Conservation (phyloP, 1,284 basidiomycete genomes). For the Trichosporon sp. region DNA sequence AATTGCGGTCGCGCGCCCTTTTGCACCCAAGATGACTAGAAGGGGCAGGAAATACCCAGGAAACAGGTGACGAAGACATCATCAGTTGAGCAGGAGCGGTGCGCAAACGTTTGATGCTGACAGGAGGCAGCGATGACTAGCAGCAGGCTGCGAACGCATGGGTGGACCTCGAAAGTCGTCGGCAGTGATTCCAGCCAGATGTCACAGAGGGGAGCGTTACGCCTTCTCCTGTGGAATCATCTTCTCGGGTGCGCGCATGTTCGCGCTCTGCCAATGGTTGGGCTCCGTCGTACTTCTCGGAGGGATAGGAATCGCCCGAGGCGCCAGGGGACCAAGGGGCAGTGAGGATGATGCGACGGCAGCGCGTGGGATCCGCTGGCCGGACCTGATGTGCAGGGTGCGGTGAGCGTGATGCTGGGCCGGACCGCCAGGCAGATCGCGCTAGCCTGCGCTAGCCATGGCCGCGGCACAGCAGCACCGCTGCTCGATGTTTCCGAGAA, state of each 20-base stretch:
- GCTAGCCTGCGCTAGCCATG: background rate
- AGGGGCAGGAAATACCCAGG: background rate
- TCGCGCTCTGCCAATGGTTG: background rate
- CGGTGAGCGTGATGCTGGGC: background rate
- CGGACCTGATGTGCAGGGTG: background rate
- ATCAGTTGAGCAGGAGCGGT: background rate
- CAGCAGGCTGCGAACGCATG: too few relatives aligned
- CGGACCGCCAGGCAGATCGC: background rate
- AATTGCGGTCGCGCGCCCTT: background rate
- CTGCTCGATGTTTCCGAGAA: background rate
- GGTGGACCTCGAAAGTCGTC: background rate
- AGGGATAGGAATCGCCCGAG: background rate
- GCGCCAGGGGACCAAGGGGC: background rate
- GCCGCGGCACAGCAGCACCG: background rate
- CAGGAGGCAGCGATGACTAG: too few relatives aligned
- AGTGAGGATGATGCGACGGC: background rate
- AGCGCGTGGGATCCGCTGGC: background rate
- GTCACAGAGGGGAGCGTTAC: background rate
- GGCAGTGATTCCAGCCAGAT: background rate
- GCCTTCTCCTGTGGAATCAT: background rate
- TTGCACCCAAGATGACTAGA: background rate
- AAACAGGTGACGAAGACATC: too few relatives aligned
- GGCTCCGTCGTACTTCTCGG: background rate
- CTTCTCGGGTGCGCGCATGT: background rate
- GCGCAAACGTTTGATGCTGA: too few relatives aligned